A percentile compares a stretch with the other conserved stretches of the same genome.
These are phyloP conservation scores for Ramaria sp. DNA, from an alignment of 768 basidiomycete genomes.

Conservation along the genomic window DNA sequence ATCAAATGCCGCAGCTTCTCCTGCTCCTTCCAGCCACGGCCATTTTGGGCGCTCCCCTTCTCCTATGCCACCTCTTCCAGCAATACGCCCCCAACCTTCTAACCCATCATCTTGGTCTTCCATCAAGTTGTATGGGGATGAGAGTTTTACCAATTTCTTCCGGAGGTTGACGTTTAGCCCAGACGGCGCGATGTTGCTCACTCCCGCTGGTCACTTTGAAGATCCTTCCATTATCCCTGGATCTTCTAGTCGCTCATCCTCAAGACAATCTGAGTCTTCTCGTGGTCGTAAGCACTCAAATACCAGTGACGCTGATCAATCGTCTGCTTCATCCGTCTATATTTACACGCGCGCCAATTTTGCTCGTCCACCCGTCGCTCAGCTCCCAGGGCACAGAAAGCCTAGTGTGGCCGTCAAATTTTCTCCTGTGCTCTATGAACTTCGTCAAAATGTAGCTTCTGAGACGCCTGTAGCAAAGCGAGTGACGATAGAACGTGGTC, in stretches of 20 bases:
- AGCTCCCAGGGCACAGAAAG: constrained; percentile 93
- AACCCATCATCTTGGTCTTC: constrained; percentile 49
- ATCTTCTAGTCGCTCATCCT: constrained; percentile 19
- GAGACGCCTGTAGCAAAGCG: constrained; percentile 33
- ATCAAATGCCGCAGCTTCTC: constrained; percentile 71
- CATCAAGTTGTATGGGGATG: constrained; percentile 88
- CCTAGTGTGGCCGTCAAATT: constrained; percentile 91
- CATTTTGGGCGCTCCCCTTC: constrained; percentile 78
- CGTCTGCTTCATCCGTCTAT: constrained; percentile 62
- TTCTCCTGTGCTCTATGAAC: constrained; percentile 85
- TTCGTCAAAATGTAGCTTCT: constrained; percentile 49
- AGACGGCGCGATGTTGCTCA: constrained; percentile 86
- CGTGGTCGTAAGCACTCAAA: constrained; percentile 46
- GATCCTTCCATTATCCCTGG: constrained; percentile 60
- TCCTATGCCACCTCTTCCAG: constrained; percentile 87
- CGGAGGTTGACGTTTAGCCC: constrained; percentile 88
- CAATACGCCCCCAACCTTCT: constrained; percentile 61
- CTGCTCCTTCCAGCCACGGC: constrained; percentile 32
- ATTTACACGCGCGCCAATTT: constrained; percentile 96
- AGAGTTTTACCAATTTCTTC: constrained; percentile 93
- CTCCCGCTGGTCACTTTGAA: constrained; percentile 95
- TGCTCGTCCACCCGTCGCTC: constrained; percentile 84
- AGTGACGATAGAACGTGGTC: constrained; percentile 57
- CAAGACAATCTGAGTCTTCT: constrained; percentile 25
- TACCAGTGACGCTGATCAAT: constrained; percentile 24